Base-by-base conservation (phyloP, 2,329 filamentous ascomycete genomes). In the Aspergillus intermedius region DNA sequence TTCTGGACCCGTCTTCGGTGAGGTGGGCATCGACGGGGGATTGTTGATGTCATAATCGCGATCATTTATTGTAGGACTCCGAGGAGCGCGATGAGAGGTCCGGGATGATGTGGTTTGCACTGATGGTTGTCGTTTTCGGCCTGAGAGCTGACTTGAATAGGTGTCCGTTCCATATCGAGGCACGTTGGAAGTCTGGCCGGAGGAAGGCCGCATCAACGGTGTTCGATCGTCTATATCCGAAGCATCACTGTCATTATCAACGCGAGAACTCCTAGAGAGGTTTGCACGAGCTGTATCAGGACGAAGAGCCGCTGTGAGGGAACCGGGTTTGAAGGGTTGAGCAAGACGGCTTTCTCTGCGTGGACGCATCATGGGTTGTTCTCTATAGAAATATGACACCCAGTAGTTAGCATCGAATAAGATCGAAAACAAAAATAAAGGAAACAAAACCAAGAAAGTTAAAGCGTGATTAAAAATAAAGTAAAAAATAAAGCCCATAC, bases 31-130 rank as follows among this genome's bases (percentile, higher is more conserved):
- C 0, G 81, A 84, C 0, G 81, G 81, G 9, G 81, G 81, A 52
- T 84, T 84, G 62, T 84, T 84, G 54, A 84, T 76, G 70, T 84
- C 77, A 66, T 81, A 81, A 42, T 77, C 74, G 7, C 62, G 63
- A 39, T 64, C 62, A 5, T 57, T 55, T 3, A 59, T 49, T 1
- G 51, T 43, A 15, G 58, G 53, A 43, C 56, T 62, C 50, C 51
- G 21, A n/a, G 22, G 41, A 19, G 19, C 58, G 40, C 53, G 59
- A 19, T 56, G 62, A 17, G 65, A 66, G 45, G 52, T 60, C 47
- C 55, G 60, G 3, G 67, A 63, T 3, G 65, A 66, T 22, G 50
- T 42, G 4, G 62, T 61, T 25, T 60, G 59, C 13, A 46, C 52
- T 1, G 66, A 67, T 17, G 55, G 46, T 42, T 53, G 60, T 42